Base-by-base conservation (phyloP, 2,329 filamentous ascomycete genomes). In the Huntiella bhutanensis region DNA sequence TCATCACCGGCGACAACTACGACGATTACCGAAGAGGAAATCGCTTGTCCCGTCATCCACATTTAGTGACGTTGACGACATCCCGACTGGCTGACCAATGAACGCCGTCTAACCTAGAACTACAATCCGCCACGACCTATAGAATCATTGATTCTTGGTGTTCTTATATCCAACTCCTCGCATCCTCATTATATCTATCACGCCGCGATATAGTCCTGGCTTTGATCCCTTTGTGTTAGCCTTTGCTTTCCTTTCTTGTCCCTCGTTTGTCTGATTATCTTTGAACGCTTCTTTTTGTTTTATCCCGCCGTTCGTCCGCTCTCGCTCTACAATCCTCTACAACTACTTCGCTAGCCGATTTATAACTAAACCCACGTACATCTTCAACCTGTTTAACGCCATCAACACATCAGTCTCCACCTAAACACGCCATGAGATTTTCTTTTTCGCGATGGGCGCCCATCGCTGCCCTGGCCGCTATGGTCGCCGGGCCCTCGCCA, bases 351-450 rank as follows among this genome's bases (percentile, higher is more conserved):
- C 22, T 28, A 28, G 22, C 22, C 22, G 28, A 17, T 33, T 43
- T 43, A 13, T 34, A 13, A n/a, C 15, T 16, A 17, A 41, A 12
- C 40, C 41, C 33, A 5, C 17, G 3, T 12, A 41, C 22, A 5
- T 32, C n/a, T 19, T 13, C n/a, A 16, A 41, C 32, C 22, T 17
- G n/a, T 15, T 34, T 11, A 8, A 33, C 33, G 10, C 22, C 32
- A 11, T 16, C 4, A n/a, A 11, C 13, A 15, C 6, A 33, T 34
- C 6, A 33, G 15, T 12, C 17, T 5, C 17, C 15, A 13, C 4
- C 7, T 32, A 28, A 16, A 37, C 12, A 41, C 32, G 15, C 35
- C 36, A 73, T 73, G 70, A 64, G 64, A 62, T 65, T 64, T 54
- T 61, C 63, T 48, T 56, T 62, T 13, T 33, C 36, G 43, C 48